A percentile compares a stretch with the other conserved stretches of the same genome.
phyloP scores from a whole-genome alignment of 2,329 filamentous ascomycete genomes.

The Phaeosphaeriaceae sp. region DNA sequence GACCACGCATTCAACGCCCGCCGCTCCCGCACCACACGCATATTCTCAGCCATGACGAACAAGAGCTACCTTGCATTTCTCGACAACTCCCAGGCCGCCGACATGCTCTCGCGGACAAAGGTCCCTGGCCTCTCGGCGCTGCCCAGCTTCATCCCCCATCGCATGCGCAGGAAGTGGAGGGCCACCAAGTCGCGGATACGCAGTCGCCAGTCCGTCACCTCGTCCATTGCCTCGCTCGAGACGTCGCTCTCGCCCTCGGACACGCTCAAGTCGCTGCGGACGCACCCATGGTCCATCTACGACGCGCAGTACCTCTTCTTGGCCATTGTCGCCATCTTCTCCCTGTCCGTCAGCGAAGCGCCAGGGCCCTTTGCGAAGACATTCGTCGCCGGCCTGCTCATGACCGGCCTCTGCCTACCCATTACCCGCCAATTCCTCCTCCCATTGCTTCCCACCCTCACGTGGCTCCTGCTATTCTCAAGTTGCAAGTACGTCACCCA shows the following conservation, averaged over 20 bases:
- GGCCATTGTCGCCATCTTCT: slow-evolving; percentile 78
- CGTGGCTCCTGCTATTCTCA: slow-evolving; percentile 91
- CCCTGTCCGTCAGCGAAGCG: slow-evolving; percentile 78
- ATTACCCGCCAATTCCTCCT: slow-evolving; percentile 90
- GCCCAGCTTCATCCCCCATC: slow-evolving; percentile 66
- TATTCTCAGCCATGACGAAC: slow-evolving; percentile 34
- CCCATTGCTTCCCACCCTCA: slow-evolving; percentile 82
- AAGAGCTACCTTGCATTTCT: slow-evolving; percentile 45
- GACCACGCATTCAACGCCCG: neutral
- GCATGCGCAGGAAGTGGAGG: slow-evolving; percentile 70
- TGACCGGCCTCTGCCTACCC: slow-evolving; percentile 77
- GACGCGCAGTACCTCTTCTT: slow-evolving; percentile 86
- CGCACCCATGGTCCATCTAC: slow-evolving; percentile 80
- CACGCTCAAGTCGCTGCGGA: slow-evolving; percentile 76
- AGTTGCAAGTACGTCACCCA: slow-evolving; percentile 78
- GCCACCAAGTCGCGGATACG: slow-evolving; percentile 68
- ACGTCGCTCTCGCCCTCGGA: slow-evolving; percentile 83
- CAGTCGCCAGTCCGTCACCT: slow-evolving; percentile 69
- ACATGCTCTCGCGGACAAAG: slow-evolving; percentile 52
- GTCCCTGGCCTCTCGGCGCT: slow-evolving; percentile 58
- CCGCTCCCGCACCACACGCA: neutral
- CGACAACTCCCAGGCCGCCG: slow-evolving; percentile 32
- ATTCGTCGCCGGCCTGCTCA: slow-evolving; percentile 69
- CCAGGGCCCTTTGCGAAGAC: slow-evolving; percentile 82
- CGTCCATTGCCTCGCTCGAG: slow-evolving; percentile 77